Percentiles rank a stretch among this genome's conserved stretches.
These are phyloP conservation scores for Emericellopsis atlantica DNA, from an alignment of 2,329 filamentous ascomycete species.

Conservation along the genomic window DNA sequence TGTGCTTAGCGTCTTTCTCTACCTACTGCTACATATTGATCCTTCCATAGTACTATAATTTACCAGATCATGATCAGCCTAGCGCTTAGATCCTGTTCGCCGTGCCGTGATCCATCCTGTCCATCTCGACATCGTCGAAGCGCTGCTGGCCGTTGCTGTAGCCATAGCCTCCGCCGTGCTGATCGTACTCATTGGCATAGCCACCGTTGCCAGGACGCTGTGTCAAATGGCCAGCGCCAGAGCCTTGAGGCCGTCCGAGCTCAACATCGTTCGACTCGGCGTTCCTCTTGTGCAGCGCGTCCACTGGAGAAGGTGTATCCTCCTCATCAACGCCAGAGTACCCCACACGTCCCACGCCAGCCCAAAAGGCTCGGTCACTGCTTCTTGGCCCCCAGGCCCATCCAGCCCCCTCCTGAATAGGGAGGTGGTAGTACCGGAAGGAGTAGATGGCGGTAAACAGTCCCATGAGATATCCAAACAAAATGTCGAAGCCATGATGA, in stretches of 20 bases:
- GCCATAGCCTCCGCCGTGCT: background rate
- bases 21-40: no score
- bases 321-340: constrained; percentile 32
- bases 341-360: constrained; percentile 52
- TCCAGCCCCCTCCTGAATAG: constrained; percentile 60
- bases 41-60: no score
- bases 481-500: constrained; percentile 85
- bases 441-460: constrained; percentile 57
- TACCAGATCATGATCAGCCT: no score
- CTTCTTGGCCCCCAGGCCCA: constrained; percentile 83
- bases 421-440: constrained; percentile 79
- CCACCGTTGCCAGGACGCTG: background rate
- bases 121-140: constrained; percentile 4
- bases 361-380: constrained; percentile 62
- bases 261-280: background rate
- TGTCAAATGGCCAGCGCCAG: background rate
- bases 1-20: no score
- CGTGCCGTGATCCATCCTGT: constrained; percentile 1
- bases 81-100: constrained; percentile 1
- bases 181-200: background rate
- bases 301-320: background rate
- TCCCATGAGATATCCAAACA: constrained; percentile 75
- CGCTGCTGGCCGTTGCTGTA: background rate
- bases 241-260: background rate
- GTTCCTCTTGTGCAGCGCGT: background rate